Evolutionary conservation across 768 basidiomycete genomes (phyloP), one percentile per base, ranked within the genome.

Genomic region (Trichaptum fuscoviolaceum): DNA sequence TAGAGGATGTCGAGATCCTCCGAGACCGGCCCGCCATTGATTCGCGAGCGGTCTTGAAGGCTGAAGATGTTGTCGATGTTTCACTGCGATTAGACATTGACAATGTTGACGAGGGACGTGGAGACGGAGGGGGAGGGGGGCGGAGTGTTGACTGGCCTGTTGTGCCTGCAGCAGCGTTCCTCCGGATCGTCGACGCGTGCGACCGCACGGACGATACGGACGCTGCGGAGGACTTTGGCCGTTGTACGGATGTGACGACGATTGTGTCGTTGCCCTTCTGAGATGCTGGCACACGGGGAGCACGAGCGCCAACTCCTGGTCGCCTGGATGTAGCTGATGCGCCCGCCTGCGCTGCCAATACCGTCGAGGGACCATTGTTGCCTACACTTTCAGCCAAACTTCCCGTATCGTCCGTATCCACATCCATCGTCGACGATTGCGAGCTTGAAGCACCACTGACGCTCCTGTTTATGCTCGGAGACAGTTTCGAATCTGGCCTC

Each of bases 401-500:
- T 20, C 20, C 42, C 42, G 42, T 52, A 15, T 20, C 42, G 15
- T 52, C 42, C 42, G 42, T 52, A 52, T 52, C 42, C 15, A 52
- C 42, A 12, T 52, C 42, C 42, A 52, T 52, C 59, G 42, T 62
- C 7, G 64, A 62, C 23, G 63, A 64, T 7, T 63, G 67, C 0
- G 67, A 23, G 26, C 57, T 59, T 17, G 63, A 57, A 30, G 57
- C 63, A 2, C 15, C 42, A 12, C 42, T 52, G 20, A 20, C 10
- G 42, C 15, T 52, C 42, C 42, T 52, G 20, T 52, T 27, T 24
- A 36, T 74, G 72, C 42, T 77, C 80, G 23, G 89, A 1, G 88
- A 89, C 9, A 91, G 79, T 71, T 92, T 91, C 6, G 89, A 91
- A 69, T 92, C 91, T 1, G 90, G 90, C 20, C 77, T 71, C 23